Conservation (phyloP, 2,329 filamentous ascomycete genomes). For the Penicillium sp. region DNA sequence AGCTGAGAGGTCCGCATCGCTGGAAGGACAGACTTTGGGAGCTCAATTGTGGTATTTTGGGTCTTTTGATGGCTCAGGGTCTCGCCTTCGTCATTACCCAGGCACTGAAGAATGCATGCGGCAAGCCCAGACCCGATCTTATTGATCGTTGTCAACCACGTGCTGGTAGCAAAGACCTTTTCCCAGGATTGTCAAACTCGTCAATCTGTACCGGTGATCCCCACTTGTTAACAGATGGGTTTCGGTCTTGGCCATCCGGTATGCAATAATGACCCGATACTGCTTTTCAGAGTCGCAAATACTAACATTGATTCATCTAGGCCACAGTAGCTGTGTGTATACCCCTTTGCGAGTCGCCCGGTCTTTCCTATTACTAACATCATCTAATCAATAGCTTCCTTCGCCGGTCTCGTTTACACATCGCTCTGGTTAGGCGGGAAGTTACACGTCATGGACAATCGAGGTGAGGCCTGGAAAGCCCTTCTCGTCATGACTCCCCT, state of each 20-base stretch:
- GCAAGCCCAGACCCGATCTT: slow-evolving; percentile 59
- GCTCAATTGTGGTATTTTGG: slow-evolving; percentile 59
- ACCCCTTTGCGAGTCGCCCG: background rate
- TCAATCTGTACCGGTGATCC: slow-evolving; percentile 53
- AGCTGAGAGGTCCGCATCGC: slow-evolving; percentile 47
- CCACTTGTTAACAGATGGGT: slow-evolving; percentile 56
- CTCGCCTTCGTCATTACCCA: slow-evolving; percentile 58
- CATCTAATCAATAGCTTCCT: slow-evolving; percentile 45
- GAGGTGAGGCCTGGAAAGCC: slow-evolving; percentile 60
- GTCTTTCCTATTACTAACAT: slow-evolving; percentile 16
- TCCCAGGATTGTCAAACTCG: slow-evolving; percentile 44
- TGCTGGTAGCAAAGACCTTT: slow-evolving; percentile 34
- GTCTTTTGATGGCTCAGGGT: slow-evolving; percentile 53
- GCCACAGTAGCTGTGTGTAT: slow-evolving; percentile 52
- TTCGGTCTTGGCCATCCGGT: slow-evolving; percentile 58
- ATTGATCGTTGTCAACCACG: slow-evolving; percentile 53
- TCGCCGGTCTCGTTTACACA: slow-evolving; percentile 59
- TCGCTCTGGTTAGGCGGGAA: slow-evolving; percentile 60
- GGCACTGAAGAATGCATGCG: slow-evolving; percentile 57
- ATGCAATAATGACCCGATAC: slow-evolving; percentile 1
- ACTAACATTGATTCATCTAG: slow-evolving; percentile 18
- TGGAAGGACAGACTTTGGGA: slow-evolving; percentile 60
- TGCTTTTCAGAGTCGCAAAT: background rate
- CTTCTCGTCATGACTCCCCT: slow-evolving; percentile 54
- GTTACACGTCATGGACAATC: slow-evolving; percentile 58